phyloP scores from a whole-genome alignment of 176 grass and related monocot genomes.

The Lolium multiflorum region DNA sequence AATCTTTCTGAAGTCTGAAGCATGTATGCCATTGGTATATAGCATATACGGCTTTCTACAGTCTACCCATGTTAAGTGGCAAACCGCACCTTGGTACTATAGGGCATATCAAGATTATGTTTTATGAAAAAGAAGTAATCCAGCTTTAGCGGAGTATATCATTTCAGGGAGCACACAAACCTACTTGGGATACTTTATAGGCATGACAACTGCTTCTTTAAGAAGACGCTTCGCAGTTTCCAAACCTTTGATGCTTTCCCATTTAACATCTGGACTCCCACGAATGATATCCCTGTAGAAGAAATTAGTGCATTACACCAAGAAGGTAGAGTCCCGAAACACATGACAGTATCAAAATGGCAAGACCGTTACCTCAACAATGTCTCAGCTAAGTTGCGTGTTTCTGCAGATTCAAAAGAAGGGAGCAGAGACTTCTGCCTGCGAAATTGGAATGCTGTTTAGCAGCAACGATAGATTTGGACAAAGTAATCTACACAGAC shows the following conservation, averaged over 20 bases:
- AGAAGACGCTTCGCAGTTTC: conserved; percentile 87
- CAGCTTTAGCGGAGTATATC: background rate
- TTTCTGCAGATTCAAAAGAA: conserved; percentile 93
- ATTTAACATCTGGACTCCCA: conserved; percentile 95
- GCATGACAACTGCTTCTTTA: conserved; percentile 98
- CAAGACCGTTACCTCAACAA: conserved; percentile 65
- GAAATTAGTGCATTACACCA: conserved; percentile 20
- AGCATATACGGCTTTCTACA: background rate
- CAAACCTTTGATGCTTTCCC: conserved; percentile 98
- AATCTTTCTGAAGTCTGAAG: background rate
- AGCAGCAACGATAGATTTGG: background rate
- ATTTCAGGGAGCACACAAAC: conserved; percentile 44
- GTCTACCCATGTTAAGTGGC: background rate
- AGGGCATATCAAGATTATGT: background rate
- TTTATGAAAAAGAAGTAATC: background rate
- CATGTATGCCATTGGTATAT: conserved; percentile 7
- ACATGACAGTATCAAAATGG: conserved; percentile 15
- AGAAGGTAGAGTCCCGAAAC: background rate
- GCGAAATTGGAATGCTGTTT: background rate
- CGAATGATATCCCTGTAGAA: conserved; percentile 80
- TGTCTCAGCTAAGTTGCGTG: conserved; percentile 81
- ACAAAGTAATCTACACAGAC: background rate
- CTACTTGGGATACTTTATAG: conserved; percentile 98
- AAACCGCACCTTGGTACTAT: background rate
- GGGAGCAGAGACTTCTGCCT: conserved; percentile 90